Evolutionary conservation across 495 filamentous ascomycete genomes (phyloP), one percentile per base, ranked within the genome.

Genomic region (Aspergillus mulundensis): DNA sequence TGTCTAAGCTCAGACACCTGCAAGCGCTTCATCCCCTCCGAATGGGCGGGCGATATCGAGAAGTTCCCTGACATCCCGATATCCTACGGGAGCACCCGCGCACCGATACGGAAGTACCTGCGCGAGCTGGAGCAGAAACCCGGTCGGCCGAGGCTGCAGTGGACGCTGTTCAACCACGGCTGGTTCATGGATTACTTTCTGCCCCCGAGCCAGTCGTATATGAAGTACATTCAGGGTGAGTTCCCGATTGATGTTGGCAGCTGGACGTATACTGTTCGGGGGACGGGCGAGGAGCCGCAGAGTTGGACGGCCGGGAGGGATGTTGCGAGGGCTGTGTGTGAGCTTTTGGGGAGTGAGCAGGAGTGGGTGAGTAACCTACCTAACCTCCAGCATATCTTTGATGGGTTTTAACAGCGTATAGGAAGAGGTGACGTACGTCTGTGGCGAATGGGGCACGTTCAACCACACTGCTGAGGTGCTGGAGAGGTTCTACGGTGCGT

Each of bases 111-210:
- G 8, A n/a, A 62, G 23, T 30, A 38, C 0, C 44, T 68, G 10
- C 16, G 36, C 12, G 11, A 14, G 8, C 32, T 36, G 7, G 11
- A 36, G 8, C 32, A 14, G 11, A 36, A 36, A 36, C 5, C 5
- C 7, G 32, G 11, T 14, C 12, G 10, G 28, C 32, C 32, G 12
- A 10, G 12, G 32, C 21, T 66, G 12, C 42, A 63, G 34, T 64
- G 60, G 66, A 66, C 66, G 18, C 16, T 63, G 0, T 14, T 70
- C 21, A 61, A 57, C 3, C 15, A 43, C 20, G 67, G 65, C n/a
- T 67, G 61, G 62, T 55, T 67, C 12, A 49, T 56, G 46, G 68
- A 69, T 43, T 71, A 71, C 45, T 64, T 69, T 23, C 19, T 69
- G 2, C n/a, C 15, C 6, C 49, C 56, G 3, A 16, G 23, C 19